Base-by-base conservation (phyloP, 371 early-diverging fungal genomes). In the Mucor piriformis region DNA sequence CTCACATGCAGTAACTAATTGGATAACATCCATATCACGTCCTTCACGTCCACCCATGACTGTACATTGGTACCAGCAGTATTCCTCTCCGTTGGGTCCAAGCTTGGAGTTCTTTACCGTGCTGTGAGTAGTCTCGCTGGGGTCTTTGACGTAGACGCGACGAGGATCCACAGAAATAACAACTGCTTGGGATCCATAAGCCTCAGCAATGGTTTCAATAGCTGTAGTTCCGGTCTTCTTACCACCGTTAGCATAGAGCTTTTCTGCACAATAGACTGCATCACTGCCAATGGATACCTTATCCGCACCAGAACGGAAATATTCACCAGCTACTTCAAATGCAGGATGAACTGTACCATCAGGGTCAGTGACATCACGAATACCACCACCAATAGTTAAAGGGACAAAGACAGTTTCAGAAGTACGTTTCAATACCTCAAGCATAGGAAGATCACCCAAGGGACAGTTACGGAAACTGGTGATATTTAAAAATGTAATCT, bases 51-150 rank as follows among this genome's bases (percentile, higher is more conserved):
- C 98, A 23, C 98, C 98, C 70, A 91, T 93, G 48, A 97, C 96
- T 0, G 97, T 97, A 70, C 97, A 97, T 72, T 98, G 97, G 73
- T 95, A 98, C 97, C 98, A 98, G 78, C 96, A 96, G 77, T 85
- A 95, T 59, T 74, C 61, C 69, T 98, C 96, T 40, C 96, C 96
- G 49, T 92, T 85, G 29, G 98, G 97, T 0, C 98, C 98, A 0
- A 83, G 82, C 27, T 79, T 73, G 2, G 76, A 67, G 21, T 93
- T 88, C 59, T 82, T 71, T 44, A 96, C 84, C 34, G 87, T 83
- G 35, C 83, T 79, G 76, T 97, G 97, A 1, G 70, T 73, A 0
- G 95, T 90, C 34, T 90, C 90, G 10, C 74, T 73, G 3, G 95
- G 93, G 20, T 82, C 78, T 42, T 81, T 70, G 38, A 97, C 96